Percentiles rank a stretch among this genome's conserved stretches.
phyloP scores from a whole-genome alignment of 2,329 filamentous ascomycete genomes.

The Talaromyces atroroseus region DNA sequence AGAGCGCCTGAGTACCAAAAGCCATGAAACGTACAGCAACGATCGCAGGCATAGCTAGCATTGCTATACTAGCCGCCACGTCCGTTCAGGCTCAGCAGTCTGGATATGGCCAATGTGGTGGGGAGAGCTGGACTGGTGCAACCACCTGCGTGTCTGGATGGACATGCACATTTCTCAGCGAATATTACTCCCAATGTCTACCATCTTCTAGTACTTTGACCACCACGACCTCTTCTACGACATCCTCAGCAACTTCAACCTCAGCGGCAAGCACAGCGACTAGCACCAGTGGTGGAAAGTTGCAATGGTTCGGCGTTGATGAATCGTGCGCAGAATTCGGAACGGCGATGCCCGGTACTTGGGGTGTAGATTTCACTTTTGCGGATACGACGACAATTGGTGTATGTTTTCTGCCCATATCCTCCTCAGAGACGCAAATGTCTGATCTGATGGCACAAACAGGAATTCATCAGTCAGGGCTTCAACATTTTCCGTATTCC shows the following conservation, averaged over 20 bases:
- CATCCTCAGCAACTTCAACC: not conserved
- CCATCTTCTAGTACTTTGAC: slow-evolving; percentile 4
- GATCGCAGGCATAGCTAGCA: no score
- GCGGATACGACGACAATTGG: slow-evolving; percentile 47
- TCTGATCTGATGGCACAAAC: not conserved
- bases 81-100: slow-evolving; percentile 3
- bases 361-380: slow-evolving; percentile 59
- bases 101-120: slow-evolving; percentile 10
- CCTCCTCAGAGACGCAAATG: no score
- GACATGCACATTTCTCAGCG: slow-evolving; percentile 1
- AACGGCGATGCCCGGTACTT: not conserved
- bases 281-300: not conserved
- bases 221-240: not conserved
- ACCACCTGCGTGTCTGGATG: slow-evolving; percentile 7
- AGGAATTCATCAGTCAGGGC: slow-evolving; percentile 49
- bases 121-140: slow-evolving; percentile 3
- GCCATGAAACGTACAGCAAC: no score
- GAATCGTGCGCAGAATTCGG: slow-evolving; percentile 63
- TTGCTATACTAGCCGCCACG: no score
- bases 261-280: not conserved
- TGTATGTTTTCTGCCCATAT: not conserved
- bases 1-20: no score
- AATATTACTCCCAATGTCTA: slow-evolving; percentile 8
- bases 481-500: slow-evolving; percentile 56
- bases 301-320: slow-evolving; percentile 43